Conservation (phyloP, 139 green algal species). For the Marvania coccoides region DNA sequence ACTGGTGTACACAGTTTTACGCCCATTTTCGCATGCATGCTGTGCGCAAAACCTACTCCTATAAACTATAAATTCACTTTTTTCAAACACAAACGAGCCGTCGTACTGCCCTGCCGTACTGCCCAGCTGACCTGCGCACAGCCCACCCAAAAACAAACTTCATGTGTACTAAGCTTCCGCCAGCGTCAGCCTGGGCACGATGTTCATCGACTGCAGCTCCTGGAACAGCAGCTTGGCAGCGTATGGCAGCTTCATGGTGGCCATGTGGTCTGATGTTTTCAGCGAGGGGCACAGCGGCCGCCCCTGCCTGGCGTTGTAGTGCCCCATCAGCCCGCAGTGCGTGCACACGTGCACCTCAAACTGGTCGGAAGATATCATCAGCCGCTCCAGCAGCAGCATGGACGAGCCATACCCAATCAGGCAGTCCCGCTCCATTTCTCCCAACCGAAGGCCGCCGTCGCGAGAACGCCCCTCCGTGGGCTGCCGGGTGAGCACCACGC, state of each 20-base stretch:
- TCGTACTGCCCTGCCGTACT: too few relatives aligned
- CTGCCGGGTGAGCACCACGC: slow-evolving; percentile 93
- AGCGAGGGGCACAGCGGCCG: slow-evolving; percentile 60
- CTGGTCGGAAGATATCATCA: slow-evolving; percentile 95
- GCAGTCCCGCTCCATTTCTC: slow-evolving; percentile 99
- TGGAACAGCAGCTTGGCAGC: slow-evolving; percentile 97
- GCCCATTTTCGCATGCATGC: too few relatives aligned
- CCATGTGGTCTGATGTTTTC: slow-evolving; percentile 57
- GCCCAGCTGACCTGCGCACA: too few relatives aligned
- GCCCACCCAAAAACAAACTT: neutral
- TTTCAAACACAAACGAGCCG: too few relatives aligned
- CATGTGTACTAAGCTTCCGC: slow-evolving; percentile 33
- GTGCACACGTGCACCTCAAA: slow-evolving; percentile 95
- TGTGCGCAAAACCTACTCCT: neutral
- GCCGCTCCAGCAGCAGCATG: slow-evolving; percentile 93
- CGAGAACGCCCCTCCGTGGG: slow-evolving; percentile 90
- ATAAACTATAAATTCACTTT: neutral
- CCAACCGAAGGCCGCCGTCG: slow-evolving; percentile 87
- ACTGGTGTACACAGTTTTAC: too few relatives aligned
- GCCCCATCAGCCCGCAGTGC: slow-evolving; percentile 88
- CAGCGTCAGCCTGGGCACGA: slow-evolving; percentile 76
- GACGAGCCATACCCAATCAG: slow-evolving; percentile 85
- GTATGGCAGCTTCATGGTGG: slow-evolving; percentile 89
- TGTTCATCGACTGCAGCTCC: slow-evolving; percentile 93
- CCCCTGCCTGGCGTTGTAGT: slow-evolving; percentile 63